Base-by-base conservation (phyloP, 1,284 basidiomycete genomes). In the Pascua sp. region DNA sequence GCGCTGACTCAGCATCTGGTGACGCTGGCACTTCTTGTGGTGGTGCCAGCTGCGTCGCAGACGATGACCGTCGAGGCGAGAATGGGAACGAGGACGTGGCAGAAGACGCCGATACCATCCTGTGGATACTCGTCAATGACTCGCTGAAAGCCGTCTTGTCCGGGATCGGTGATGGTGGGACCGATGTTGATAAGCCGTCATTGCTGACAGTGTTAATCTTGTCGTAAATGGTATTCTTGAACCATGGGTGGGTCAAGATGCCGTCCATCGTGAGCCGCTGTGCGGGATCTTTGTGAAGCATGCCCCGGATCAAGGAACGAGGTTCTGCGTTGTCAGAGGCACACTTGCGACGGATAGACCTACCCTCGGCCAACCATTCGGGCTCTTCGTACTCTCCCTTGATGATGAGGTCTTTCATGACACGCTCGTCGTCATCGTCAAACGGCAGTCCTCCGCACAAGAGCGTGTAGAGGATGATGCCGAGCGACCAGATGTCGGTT, bases 401-500 rank as follows among this genome's bases (percentile, higher is more conserved):
- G 55, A 92, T 85, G 62, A 98, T 91, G 74, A 90, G 88, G 50
- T 83, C 80, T 66, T 88, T 88, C 92, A 98, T 98, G 39, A 89
- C 72, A 40, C 81, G 78, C 77, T 98, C 96, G 71, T 98, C 88
- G 60, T 98, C 96, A 67, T 98, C 91, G 68, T 98, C 95, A 68
- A 98, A 98, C 0, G 95, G 95, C n/a, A 98, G 79, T 5, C 89
- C 90, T 1, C 95, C 95, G 0, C 91, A 94, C 41, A 98, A 81
- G 13, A 98, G 83, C n/a, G 87, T 89, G 73, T 95, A 97, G 10
- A 98, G 81, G 54, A 98, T 98, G 60, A 98, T 84, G 4, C 95
- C 95, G 39, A 98, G 81, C 0, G 96, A 98, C 95, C 95, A 98
- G 36, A 97, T 82, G 70, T 98, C 96, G 47, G 97, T 92, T 82